Base-by-base conservation (phyloP, 768 basidiomycete species). In the Mycena floridula region DNA sequence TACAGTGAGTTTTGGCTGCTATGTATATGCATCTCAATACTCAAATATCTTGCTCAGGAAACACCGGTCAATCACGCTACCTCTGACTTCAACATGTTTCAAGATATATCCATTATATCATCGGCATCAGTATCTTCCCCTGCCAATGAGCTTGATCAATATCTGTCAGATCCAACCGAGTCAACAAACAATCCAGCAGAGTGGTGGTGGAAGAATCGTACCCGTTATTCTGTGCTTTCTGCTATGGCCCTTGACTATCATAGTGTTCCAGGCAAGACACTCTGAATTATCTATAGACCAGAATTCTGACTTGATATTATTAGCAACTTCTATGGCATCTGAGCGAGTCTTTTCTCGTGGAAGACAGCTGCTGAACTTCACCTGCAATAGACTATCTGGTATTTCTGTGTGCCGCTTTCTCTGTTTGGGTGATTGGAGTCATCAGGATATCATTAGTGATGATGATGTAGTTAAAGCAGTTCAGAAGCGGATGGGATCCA, bases 341-440 rank as follows among this genome's bases (percentile, higher is more conserved):
- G 48, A 50, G 37, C 43, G 40, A 2, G 25, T 52, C 7, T 51
- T 50, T 28, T 54, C 49, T 9, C 49, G 47, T 24, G 51, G 49
- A 5, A 35, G 50, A 20, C 50, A 51, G 8, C 26, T 51, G 20
- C 47, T 54, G 11, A 26, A 26, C 22, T 54, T 54, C 44, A 54
- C 47, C 3, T 47, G 44, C 7, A 54, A 54, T 36, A 32, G 44
- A 16, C 32, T 54, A 7, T 40, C 40, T 26, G 40, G 27, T 12
- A 16, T 26, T 5, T 45, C 47, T 7, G 38, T 51, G 27, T 43
- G 25, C 2, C 23, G 36, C 16, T 51, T 51, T 18, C 18, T 54
- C 2, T 54, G 53, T 46, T 42, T 54, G 6, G 53, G 53, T 4
- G 44, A n/a, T n/a, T n/a, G n/a, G n/a, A n/a, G n/a, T n/a, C n/a